These are phyloP conservation scores for Golovinomyces cichoracearum DNA, from an alignment of 2,329 filamentous ascomycete species.

Conservation along the genomic window DNA sequence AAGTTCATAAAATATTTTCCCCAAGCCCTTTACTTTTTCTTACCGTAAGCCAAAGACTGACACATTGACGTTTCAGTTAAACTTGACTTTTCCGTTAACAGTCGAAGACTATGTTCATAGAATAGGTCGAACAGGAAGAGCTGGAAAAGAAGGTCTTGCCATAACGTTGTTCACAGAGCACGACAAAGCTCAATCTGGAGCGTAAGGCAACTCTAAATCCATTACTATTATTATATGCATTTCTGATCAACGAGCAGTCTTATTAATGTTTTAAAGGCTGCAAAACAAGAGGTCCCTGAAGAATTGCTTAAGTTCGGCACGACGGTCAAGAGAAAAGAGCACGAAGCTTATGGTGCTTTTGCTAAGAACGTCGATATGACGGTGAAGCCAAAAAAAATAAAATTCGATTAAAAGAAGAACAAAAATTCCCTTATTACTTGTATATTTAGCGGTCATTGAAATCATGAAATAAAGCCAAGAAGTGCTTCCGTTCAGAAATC, in stretches of 20 bases:
- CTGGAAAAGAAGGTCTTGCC: constrained; percentile 65
- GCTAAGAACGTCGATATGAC: constrained; percentile 72
- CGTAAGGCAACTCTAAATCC: constrained; percentile 42
- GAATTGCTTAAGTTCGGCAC: constrained; percentile 85
- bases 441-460: neutral
- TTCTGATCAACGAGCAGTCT: constrained; percentile 24
- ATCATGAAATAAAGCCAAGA: neutral
- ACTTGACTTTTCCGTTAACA: constrained; percentile 55
- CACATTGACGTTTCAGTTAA: constrained; percentile 25
- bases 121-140: constrained; percentile 82
- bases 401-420: constrained; percentile 35
- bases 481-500: constrained; percentile 1
- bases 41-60: neutral
- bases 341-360: constrained; percentile 84
- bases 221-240: neutral
- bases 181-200: constrained; percentile 75
- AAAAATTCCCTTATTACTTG: neutral
- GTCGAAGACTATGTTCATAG: constrained; percentile 95
- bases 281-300: constrained; percentile 72
- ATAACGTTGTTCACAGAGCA: constrained; percentile 89
- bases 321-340: constrained; percentile 96
- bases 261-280: constrained; percentile 85
- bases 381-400: constrained; percentile 75
- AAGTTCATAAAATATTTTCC: neutral
- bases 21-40: neutral